Conservation (phyloP, 352 stramenopile species). For the Phytophthora rubi region DNA sequence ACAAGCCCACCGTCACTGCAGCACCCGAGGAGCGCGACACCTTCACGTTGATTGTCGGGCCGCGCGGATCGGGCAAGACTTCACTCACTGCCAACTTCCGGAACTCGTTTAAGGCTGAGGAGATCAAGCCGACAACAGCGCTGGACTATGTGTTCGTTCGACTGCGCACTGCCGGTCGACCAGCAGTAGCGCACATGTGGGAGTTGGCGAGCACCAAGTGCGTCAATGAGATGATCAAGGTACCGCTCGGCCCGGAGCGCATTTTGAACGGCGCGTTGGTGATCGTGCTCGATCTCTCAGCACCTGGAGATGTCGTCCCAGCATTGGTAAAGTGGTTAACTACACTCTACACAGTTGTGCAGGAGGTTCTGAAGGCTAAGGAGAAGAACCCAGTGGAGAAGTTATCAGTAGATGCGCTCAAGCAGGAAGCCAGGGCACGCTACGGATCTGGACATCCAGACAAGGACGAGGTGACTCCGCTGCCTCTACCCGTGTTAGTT, state of each 20-base stretch:
- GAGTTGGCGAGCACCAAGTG: constrained; percentile 87
- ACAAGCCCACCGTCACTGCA: constrained; percentile 25
- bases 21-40: constrained; percentile 66
- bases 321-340: constrained; percentile 83
- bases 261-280: constrained; percentile 81
- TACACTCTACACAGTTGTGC: constrained; percentile 56
- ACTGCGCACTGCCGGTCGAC: constrained; percentile 57
- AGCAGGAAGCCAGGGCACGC: constrained; percentile 53
- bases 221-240: constrained; percentile 84
- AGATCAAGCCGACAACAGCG: constrained; percentile 91
- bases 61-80: constrained; percentile 80
- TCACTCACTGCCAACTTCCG: constrained; percentile 76
- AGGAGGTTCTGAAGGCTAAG: constrained; percentile 65
- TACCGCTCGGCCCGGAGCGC: constrained; percentile 80
- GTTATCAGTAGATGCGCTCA: constrained; percentile 55
- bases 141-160: constrained; percentile 93
- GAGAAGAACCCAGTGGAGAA: constrained; percentile 79
- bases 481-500: constrained; percentile 83
- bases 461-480: constrained; percentile 71
- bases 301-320: constrained; percentile 78
- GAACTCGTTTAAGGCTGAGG: constrained; percentile 73
- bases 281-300: constrained; percentile 86
- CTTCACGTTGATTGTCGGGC: constrained; percentile 74
- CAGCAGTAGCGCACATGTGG: constrained; percentile 90
- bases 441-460: constrained; percentile 75